phyloP scores from a whole-genome alignment of 306 rosid species.

The Lupinus albus region DNA sequence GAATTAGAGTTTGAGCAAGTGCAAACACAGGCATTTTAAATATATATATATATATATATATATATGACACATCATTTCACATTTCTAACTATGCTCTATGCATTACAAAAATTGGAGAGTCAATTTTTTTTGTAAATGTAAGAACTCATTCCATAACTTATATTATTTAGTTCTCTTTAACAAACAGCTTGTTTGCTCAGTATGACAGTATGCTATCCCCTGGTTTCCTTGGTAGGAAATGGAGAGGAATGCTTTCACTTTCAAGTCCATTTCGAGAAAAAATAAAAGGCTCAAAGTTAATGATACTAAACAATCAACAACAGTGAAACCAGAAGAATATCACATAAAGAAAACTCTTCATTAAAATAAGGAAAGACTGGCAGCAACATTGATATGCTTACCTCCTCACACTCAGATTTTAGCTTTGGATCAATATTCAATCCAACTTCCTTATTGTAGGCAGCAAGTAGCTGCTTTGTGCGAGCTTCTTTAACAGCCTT shows the following conservation, averaged over 20 bases:
- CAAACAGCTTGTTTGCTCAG: neutral
- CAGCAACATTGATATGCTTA: conserved; percentile 32
- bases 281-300: conserved; percentile 5
- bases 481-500: conserved; percentile 73
- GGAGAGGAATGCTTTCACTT: neutral
- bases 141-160: neutral
- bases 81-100: no score
- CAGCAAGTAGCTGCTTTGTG: conserved; percentile 70
- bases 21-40: no score
- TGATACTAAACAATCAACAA: neutral
- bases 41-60: no score
- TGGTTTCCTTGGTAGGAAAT: neutral
- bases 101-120: no score
- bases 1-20: no score
- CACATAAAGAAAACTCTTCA: conserved; percentile 1
- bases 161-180: neutral
- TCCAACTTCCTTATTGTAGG: conserved; percentile 67
- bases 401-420: conserved; percentile 80
- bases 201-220: neutral
- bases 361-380: conserved; percentile 7
- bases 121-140: no score
- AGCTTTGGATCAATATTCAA: conserved; percentile 64
- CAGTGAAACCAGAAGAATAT: conserved; percentile 3
- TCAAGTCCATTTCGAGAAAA: neutral
- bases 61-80: no score